A percentile compares a stretch with the other conserved stretches of the same genome.
Conservation (phyloP, 768 basidiomycete genomes). For the Podaxis sp. region DNA sequence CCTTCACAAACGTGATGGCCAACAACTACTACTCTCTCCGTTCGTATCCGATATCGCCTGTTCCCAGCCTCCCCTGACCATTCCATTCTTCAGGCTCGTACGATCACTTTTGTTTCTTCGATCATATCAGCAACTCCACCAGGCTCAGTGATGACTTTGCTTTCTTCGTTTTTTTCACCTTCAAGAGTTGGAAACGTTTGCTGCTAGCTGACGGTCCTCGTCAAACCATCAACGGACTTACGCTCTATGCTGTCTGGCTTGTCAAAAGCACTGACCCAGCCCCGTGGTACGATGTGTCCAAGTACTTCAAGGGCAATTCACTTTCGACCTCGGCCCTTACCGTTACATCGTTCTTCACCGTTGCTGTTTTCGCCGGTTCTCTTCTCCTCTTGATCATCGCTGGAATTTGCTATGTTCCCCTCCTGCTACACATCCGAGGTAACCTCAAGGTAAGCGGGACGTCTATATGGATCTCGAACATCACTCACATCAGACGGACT, state of each 20-base stretch:
- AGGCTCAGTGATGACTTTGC: conserved; percentile 97
- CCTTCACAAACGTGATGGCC: conserved; percentile 97
- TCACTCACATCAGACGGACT: conserved; percentile 11
- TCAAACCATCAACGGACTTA: conserved; percentile 95
- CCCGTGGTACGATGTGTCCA: conserved; percentile 65
- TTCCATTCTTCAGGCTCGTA: conserved; percentile 67
- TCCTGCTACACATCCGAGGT: conserved; percentile 93
- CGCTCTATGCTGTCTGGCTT: conserved; percentile 85
- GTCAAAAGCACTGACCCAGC: conserved; percentile 38
- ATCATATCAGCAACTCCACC: conserved; percentile 92
- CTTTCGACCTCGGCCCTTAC: conserved; percentile 81
- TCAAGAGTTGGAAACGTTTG: conserved; percentile 76
- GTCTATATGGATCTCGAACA: neutral
- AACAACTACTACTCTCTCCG: conserved; percentile 96
- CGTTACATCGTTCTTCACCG: conserved; percentile 88
- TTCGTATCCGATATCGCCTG: conserved; percentile 37
- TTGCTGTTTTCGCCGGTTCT: conserved; percentile 82
- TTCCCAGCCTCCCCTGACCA: conserved; percentile 11
- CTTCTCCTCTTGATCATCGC: conserved; percentile 80
- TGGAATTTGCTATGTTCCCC: conserved; percentile 87
- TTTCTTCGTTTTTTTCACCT: conserved; percentile 98
- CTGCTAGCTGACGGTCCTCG: conserved; percentile 93
- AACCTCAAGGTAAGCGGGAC: conserved; percentile 77
- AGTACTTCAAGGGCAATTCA: conserved; percentile 78
- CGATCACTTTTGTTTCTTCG: conserved; percentile 97